Percentiles rank a stretch among this genome's conserved stretches.
These are phyloP conservation scores for Pyricularia grisea DNA, from an alignment of 2,329 filamentous ascomycete genomes.

Conservation along the genomic window DNA sequence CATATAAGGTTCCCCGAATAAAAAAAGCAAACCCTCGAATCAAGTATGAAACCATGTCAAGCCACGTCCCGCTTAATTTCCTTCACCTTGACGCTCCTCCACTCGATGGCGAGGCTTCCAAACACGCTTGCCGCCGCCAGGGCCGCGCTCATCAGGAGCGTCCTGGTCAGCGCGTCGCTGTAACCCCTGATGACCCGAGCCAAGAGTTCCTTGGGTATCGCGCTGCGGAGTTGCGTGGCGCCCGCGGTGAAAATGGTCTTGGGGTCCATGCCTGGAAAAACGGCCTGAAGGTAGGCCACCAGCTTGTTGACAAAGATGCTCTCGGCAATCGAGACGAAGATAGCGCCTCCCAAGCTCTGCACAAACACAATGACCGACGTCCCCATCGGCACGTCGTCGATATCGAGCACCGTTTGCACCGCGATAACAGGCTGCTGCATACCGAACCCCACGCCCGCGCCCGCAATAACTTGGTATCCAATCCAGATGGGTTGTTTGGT, in stretches of 20 bases:
- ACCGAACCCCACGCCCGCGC: constrained; percentile 27
- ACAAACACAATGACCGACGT: constrained; percentile 29
- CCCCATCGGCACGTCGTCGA: constrained; percentile 29
- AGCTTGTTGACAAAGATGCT: constrained; percentile 32
- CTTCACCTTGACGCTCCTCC: constrained; percentile 32
- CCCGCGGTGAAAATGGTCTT: constrained; percentile 14
- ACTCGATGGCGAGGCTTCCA: constrained; percentile 26
- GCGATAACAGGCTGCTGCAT: constrained; percentile 30
- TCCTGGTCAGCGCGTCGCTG: constrained; percentile 19
- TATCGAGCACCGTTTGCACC: constrained; percentile 28
- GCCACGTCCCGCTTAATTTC: constrained; percentile 7
- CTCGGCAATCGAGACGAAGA: constrained; percentile 31
- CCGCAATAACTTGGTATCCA: constrained; percentile 28
- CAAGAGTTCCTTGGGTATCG: constrained; percentile 10
- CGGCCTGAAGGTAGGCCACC: constrained; percentile 15
- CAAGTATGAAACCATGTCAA: background rate
- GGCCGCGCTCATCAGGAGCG: constrained; percentile 23
- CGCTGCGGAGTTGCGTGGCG: constrained; percentile 13
- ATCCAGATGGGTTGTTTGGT: constrained; percentile 25
- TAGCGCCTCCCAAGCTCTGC: constrained; percentile 18
- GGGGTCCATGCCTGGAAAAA: constrained; percentile 17
- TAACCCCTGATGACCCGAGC: constrained; percentile 20
- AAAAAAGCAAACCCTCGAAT: background rate
- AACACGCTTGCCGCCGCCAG: constrained; percentile 25
- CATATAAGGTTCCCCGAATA: no score